Conservation (phyloP, 345 rosid genomes). For the Turnera subulata region DNA sequence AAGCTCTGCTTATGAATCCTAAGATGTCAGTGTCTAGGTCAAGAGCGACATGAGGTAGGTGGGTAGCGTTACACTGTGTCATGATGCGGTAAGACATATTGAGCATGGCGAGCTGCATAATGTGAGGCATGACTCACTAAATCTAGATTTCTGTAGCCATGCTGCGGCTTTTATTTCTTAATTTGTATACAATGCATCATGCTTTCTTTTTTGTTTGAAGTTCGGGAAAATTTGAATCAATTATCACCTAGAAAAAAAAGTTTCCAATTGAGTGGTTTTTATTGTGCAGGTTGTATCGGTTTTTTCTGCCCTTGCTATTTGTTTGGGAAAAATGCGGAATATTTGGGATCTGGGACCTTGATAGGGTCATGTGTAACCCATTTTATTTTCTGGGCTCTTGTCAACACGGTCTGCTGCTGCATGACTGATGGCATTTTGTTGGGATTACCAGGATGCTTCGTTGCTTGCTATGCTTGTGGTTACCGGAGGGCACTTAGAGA, state of each 20-base stretch:
- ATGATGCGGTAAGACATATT: neutral
- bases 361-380: constrained; percentile 75
- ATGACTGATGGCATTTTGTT: constrained; percentile 62
- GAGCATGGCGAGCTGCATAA: neutral
- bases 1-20: too few relatives aligned
- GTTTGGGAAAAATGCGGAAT: constrained; percentile 84
- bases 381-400: constrained; percentile 63
- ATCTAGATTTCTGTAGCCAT: neutral
- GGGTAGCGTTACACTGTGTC: neutral
- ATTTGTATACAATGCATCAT: neutral
- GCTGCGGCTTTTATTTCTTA: neutral
- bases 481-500: constrained; percentile 66
- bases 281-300: neutral
- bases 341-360: constrained; percentile 82
- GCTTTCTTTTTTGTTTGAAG: neutral
- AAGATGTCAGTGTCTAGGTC: neutral
- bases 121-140: neutral
- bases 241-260: neutral
- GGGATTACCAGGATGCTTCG: constrained; percentile 86
- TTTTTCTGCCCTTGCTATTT: constrained; percentile 18
- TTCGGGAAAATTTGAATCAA: neutral
- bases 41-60: neutral
- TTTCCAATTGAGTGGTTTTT: neutral
- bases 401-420: constrained; percentile 67
- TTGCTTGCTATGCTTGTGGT: constrained; percentile 78